phyloP scores from a whole-genome alignment of 1,139 yeast genomes.

The Trichomonascaceae sp. region DNA sequence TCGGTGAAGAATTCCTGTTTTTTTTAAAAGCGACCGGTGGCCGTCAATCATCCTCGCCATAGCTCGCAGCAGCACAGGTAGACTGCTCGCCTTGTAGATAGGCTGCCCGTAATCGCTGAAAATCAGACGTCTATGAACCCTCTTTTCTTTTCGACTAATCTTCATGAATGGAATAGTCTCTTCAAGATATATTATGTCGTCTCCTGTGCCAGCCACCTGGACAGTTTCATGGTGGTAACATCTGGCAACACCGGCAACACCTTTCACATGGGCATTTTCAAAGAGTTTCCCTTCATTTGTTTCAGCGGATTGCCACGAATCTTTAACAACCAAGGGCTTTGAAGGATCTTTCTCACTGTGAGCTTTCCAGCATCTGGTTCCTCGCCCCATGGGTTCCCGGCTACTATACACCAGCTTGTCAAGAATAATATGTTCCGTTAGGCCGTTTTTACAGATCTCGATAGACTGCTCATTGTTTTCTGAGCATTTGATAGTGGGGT shows the following conservation, averaged over 20 bases:
- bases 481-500: background rate
- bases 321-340: background rate
- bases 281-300: background rate
- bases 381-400: background rate
- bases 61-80: background rate
- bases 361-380: background rate
- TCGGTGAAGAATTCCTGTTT: background rate
- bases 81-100: background rate
- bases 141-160: background rate
- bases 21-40: background rate
- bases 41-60: background rate
- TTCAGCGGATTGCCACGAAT: background rate
- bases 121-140: background rate
- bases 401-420: background rate
- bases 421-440: background rate
- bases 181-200: background rate
- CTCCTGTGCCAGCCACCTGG: background rate
- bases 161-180: background rate
- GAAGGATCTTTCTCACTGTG: background rate
- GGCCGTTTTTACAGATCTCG: background rate
- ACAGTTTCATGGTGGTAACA: background rate
- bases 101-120: background rate
- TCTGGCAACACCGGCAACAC: background rate
- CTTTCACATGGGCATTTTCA: background rate
- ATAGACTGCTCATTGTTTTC: background rate